These are phyloP conservation scores for Heritiera fomes DNA, from an alignment of 345 rosid genomes.

Conservation along the genomic window DNA sequence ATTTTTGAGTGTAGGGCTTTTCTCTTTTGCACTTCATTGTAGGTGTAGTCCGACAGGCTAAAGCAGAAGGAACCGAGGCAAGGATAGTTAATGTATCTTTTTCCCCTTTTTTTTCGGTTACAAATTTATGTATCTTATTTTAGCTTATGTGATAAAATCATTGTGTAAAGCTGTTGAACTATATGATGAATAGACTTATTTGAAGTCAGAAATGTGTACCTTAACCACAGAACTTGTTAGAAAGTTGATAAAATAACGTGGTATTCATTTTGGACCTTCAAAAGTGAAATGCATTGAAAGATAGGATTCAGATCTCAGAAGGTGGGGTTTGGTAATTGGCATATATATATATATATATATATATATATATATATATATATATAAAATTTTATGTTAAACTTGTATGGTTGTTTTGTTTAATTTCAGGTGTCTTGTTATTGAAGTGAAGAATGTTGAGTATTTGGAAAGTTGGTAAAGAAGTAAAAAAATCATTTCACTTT, in stretches of 20 bases:
- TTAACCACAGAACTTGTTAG: background rate
- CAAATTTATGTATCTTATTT: background rate
- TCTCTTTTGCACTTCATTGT: conserved; percentile 10
- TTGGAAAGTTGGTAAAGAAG: background rate
- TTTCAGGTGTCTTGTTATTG: background rate
- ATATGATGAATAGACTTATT: background rate
- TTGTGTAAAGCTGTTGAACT: background rate
- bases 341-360: background rate
- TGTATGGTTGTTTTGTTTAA: background rate
- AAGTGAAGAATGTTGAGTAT: conserved; percentile 6
- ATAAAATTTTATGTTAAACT: background rate
- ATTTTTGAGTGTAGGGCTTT: conserved; percentile 43
- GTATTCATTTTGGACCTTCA: too few relatives aligned
- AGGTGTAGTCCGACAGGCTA: conserved; percentile 43
- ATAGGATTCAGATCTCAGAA: background rate
- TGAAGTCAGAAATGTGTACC: background rate
- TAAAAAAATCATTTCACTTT: too few relatives aligned
- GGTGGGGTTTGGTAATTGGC: background rate
- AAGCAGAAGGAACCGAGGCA: conserved; percentile 22
- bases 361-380: too few relatives aligned
- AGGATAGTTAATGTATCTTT: background rate
- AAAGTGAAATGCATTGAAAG: background rate
- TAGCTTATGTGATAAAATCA: background rate
- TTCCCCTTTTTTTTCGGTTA: too few relatives aligned
- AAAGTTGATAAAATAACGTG: background rate